Evolutionary conservation across 805 yeast genomes (phyloP), one percentile per base, ranked within the genome.

Genomic region (Metschnikowia cerradonensis): DNA sequence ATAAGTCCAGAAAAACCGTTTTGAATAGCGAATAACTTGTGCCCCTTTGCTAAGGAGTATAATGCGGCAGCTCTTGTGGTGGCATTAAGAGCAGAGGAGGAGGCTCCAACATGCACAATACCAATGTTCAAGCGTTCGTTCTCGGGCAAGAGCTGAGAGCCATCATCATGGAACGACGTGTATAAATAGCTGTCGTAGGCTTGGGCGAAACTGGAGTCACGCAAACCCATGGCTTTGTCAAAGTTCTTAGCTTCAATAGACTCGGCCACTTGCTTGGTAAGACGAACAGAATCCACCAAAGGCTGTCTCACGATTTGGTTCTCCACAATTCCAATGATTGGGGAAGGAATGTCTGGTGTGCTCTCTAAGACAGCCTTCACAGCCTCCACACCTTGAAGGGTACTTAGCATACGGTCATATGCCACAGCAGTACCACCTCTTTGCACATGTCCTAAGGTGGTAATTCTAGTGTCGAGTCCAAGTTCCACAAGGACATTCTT

Each of bases 391-490:
- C 98, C 99, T 75, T 94, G 99, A 59, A 92, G 68, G 15, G 99
- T 92, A 37, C 97, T 96, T 60, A 94, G 72, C 65, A 86, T 70
- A 66, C 99, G 82, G 68, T 94, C 99, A 61, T 79, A 89, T 2
- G 98, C 97, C 49, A 91, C 97, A 22, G 99, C 97, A 42, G 96
- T 82, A 70, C 99, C 99, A 74, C 99, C 99, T 72, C 99, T 83
- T 77, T 94, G 99, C 49, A 94, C 97, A 68, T 94, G 99, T 49
- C 99, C 99, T 60, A 94, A 77, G 11, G 95, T 89, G 39, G 99
- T 94, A 61, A 92, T 85, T 68, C 98, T 83, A 4, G 98, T 92
- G 67, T 94, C 99, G 50, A 94, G 79, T 11, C 96, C 96, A 55
- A 94, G 73, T 50, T 84, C 84, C 43, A 88, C 88, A 52, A 94